phyloP scores from a whole-genome alignment of 495 filamentous ascomycete species.

The Neurospora sublineolata region DNA sequence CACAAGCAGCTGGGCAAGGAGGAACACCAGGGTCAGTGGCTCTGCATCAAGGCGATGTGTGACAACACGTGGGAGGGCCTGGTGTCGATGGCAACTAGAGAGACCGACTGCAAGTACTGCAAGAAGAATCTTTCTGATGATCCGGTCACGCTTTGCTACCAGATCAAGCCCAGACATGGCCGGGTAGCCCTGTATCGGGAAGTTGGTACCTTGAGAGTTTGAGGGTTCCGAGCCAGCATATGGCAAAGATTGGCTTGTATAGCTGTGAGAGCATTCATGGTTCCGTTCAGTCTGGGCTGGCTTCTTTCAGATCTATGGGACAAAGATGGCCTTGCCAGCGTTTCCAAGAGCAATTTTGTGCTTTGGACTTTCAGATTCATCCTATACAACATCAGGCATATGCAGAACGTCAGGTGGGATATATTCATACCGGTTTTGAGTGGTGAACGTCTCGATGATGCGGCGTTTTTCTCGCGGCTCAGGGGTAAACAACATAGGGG shows the following conservation, averaged over 20 bases:
- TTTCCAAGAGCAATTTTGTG: background rate
- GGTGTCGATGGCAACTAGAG: background rate
- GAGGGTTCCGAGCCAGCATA: background rate
- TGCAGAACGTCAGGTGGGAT: background rate
- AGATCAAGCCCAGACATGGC: constrained; percentile 1
- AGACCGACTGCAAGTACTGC: constrained; percentile 1
- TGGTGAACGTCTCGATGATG: background rate
- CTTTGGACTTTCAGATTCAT: background rate
- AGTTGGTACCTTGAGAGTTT: background rate
- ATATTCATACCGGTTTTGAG: background rate
- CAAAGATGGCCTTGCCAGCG: background rate
- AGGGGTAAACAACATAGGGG: background rate
- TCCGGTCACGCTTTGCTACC: constrained; percentile 3
- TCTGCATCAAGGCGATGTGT: constrained; percentile 5
- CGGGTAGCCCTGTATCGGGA: constrained; percentile 1
- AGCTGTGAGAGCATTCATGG: background rate
- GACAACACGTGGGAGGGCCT: constrained; percentile 1
- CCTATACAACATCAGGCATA: too few species aligned
- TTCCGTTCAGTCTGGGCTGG: background rate
- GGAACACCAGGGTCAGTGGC: background rate
- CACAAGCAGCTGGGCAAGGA: background rate
- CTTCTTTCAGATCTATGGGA: background rate
- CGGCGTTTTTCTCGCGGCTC: background rate
- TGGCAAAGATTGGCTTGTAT: background rate
- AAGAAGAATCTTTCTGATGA: background rate